phyloP scores from a whole-genome alignment of 352 stramenopile species.

The Phytophthora hybrid region DNA sequence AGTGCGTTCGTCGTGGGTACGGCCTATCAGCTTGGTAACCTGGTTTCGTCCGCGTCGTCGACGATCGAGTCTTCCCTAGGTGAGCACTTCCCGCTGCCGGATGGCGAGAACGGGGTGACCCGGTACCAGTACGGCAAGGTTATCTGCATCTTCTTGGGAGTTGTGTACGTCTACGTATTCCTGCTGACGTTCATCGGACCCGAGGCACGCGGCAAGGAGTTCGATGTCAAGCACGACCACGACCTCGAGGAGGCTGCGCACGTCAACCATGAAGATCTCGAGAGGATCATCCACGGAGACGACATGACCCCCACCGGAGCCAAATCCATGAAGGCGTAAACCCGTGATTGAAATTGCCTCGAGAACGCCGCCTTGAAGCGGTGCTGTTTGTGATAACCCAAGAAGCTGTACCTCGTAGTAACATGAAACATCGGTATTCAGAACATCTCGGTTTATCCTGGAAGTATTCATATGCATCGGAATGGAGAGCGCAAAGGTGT shows the following conservation, averaged over 20 bases:
- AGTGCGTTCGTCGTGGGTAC: constrained; percentile 58
- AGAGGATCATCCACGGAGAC: constrained; percentile 44
- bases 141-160: constrained; percentile 53
- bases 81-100: constrained; percentile 54
- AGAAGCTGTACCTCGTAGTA: not conserved
- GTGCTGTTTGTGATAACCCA: constrained; percentile 12
- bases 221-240: constrained; percentile 51
- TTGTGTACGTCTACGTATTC: constrained; percentile 63
- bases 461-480: not conserved
- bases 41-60: constrained; percentile 60
- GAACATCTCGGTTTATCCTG: not conserved
- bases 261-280: constrained; percentile 41
- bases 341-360: not conserved
- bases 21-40: constrained; percentile 63
- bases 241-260: constrained; percentile 46
- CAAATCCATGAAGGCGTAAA: constrained; percentile 34
- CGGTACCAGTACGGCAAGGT: constrained; percentile 65
- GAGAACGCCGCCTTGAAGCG: not conserved
- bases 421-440: too few species aligned
- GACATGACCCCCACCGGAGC: constrained; percentile 19
- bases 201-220: constrained; percentile 59
- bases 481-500: not conserved
- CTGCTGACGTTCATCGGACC: constrained; percentile 57
- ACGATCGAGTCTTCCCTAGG: constrained; percentile 58
- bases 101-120: constrained; percentile 27